Evolutionary conservation across 2,329 filamentous ascomycete genomes (phyloP), one percentile per base, ranked within the genome.

Genomic region (Dactylellina parvicollis): DNA sequence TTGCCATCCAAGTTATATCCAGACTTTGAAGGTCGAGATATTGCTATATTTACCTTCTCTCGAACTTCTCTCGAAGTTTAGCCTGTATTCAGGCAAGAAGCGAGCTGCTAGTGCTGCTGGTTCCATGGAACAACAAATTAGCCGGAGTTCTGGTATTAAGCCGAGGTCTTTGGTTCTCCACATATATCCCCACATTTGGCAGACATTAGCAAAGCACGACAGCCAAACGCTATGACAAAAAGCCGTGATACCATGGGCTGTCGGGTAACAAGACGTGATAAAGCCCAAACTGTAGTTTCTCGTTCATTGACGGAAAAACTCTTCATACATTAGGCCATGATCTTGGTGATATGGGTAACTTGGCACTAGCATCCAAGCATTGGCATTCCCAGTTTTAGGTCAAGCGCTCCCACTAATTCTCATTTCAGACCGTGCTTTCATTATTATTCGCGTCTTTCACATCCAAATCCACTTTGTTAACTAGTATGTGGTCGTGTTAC

Each of bases 301-400:
- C 46, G 36, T 60, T 42, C 30, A 59, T 54, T 34, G 64, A 67
- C 64, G 64, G 64, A 69, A 60, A 69, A 69, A 69, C 64, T 69
- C 34, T 20, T 50, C 34, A 24, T 54, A 50, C 16, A 49, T 10
- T 40, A 18, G 18, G 49, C 26, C 32, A 16, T 32, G 14, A 7
- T 5, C 36, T 32, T 20, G 14, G 40, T 16, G 24, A 16, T 34
- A 44, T 60, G 54, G 54, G 60, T 36, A 34, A 18, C 64, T 69
- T 69, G 54, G 64, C 54, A 24, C 0, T 14, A 14, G 26, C 18
- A 18, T 32, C 62, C 54, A 59, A 55, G 54, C 54, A 54, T 69
- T 69, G 54, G 64, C 64, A 46, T 34, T 52, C 24, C 16, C 47
- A 16, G 16, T 32, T 34, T 34, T 34, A 47, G 3, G 42, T 42